phyloP scores from a whole-genome alignment of 2,329 filamentous ascomycete species.

The Byssothecium circinans region DNA sequence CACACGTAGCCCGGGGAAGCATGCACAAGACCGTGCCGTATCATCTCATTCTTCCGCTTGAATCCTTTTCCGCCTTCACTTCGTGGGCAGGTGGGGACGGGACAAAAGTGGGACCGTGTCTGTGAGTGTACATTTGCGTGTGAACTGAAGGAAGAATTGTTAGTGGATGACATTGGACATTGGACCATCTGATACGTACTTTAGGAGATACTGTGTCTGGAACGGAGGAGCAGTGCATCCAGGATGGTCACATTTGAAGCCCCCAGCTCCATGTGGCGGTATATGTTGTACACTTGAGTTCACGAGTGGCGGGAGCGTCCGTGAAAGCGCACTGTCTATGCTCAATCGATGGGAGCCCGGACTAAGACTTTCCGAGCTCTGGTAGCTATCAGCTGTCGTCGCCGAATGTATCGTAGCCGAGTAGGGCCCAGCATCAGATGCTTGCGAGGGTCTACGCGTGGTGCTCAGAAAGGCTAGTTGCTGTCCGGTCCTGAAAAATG shows the following conservation, averaged over 20 bases:
- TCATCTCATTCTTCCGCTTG: constrained; percentile 72
- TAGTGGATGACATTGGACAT: not conserved
- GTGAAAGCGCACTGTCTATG: constrained; percentile 33
- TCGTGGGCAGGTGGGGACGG: constrained; percentile 59
- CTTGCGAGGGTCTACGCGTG: constrained; percentile 40
- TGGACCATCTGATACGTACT: constrained; percentile 51
- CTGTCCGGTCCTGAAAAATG: constrained; percentile 35
- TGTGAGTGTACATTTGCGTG: constrained; percentile 71
- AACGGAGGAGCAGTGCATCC: constrained; percentile 74
- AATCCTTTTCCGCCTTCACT: constrained; percentile 67
- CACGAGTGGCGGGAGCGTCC: constrained; percentile 36
- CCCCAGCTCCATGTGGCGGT: constrained; percentile 30
- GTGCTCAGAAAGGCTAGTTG: constrained; percentile 32
- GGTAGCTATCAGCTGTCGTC: constrained; percentile 38
- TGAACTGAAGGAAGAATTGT: constrained; percentile 51
- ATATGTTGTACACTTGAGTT: constrained; percentile 34
- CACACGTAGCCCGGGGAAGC: constrained; percentile 94
- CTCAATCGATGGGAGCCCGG: constrained; percentile 35
- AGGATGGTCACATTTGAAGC: constrained; percentile 57
- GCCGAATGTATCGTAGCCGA: constrained; percentile 36
- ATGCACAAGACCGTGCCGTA: constrained; percentile 83
- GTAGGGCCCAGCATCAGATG: constrained; percentile 37
- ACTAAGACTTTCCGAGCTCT: constrained; percentile 41
- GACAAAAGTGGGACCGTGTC: constrained; percentile 65
- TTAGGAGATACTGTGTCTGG: constrained; percentile 75